These are phyloP conservation scores for maize (Zea mays) DNA, from an alignment of 176 grass and related monocot genomes.

Conservation along the genomic window DNA sequence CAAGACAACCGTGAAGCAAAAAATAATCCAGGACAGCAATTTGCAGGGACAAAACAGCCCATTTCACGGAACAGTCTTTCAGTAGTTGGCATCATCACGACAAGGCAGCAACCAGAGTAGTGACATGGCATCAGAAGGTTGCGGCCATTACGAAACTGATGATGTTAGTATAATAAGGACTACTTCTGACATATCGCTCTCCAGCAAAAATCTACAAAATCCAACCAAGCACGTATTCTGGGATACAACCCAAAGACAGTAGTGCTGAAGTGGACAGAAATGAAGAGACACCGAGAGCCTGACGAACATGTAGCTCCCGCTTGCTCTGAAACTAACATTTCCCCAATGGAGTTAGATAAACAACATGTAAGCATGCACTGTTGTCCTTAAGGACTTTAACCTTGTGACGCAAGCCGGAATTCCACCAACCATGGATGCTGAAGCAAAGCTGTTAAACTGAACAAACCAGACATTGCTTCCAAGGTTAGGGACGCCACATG, in stretches of 20 bases:
- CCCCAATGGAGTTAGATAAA: background rate
- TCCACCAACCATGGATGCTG: slow-evolving; percentile 15
- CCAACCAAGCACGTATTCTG: slow-evolving; percentile 19
- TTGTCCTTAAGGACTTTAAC: slow-evolving; percentile 11
- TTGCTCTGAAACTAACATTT: slow-evolving; percentile 16
- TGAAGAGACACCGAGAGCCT: slow-evolving; percentile 9
- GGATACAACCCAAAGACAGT: slow-evolving; percentile 7
- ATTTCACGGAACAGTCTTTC: slow-evolving; percentile 14
- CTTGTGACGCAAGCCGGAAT: slow-evolving; percentile 20
- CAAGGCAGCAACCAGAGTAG: background rate
- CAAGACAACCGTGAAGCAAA: background rate
- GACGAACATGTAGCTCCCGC: background rate
- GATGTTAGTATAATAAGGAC: slow-evolving; percentile 17
- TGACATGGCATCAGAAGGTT: slow-evolving; percentile 26
- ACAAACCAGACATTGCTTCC: slow-evolving; percentile 9
- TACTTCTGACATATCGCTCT: slow-evolving; percentile 10
- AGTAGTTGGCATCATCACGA: slow-evolving; percentile 17
- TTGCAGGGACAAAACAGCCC: background rate
- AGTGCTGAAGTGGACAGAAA: slow-evolving; percentile 11
- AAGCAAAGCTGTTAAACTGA: slow-evolving; percentile 22
- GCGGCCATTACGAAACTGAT: background rate
- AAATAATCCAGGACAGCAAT: slow-evolving; percentile 23
- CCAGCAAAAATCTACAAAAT: slow-evolving; percentile 32
- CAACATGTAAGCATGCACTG: background rate
- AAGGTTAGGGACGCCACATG: slow-evolving; percentile 29